Conservation (phyloP, 345 rosid species). For the Isatis tinctoria region DNA sequence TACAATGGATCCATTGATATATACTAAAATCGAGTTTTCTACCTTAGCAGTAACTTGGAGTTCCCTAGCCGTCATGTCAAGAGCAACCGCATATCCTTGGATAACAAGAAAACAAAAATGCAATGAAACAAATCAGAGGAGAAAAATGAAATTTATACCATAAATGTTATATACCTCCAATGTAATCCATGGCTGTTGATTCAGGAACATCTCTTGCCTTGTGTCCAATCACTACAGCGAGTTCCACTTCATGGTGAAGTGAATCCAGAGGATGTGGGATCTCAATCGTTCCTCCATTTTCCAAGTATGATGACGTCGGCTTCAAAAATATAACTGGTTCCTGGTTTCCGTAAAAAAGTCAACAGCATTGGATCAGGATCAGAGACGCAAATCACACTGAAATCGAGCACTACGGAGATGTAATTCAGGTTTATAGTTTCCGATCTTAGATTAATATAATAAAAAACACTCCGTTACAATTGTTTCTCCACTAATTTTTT, state of each 20-base stretch:
- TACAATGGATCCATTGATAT: neutral
- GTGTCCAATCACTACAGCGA: constrained; percentile 73
- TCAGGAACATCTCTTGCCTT: constrained; percentile 85
- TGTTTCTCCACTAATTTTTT: too few species aligned
- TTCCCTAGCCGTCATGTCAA: constrained; percentile 97
- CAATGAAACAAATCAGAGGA: too few species aligned
- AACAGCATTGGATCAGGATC: too few species aligned
- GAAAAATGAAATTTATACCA: too few species aligned
- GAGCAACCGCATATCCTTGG: constrained; percentile 95
- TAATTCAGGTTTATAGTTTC: too few species aligned
- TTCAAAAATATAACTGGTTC: constrained; percentile 90
- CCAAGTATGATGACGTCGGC: constrained; percentile 93
- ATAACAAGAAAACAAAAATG: neutral
- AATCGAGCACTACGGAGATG: neutral
- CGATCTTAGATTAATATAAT: too few species aligned
- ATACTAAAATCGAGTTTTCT: too few species aligned
- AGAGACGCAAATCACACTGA: neutral
- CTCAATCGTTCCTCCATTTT: constrained; percentile 88
- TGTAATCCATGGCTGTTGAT: constrained; percentile 70
- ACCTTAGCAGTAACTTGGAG: constrained; percentile 90
- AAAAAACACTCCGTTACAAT: too few species aligned
- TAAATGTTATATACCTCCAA: constrained; percentile 74
- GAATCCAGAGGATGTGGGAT: constrained; percentile 68
- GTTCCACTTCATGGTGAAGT: constrained; percentile 91
- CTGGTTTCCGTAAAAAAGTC: constrained; percentile 36